Percentiles rank a stretch among this genome's conserved stretches.
phyloP scores from a whole-genome alignment of 2,329 filamentous ascomycete species.

The Amesomyces nigricolor region DNA sequence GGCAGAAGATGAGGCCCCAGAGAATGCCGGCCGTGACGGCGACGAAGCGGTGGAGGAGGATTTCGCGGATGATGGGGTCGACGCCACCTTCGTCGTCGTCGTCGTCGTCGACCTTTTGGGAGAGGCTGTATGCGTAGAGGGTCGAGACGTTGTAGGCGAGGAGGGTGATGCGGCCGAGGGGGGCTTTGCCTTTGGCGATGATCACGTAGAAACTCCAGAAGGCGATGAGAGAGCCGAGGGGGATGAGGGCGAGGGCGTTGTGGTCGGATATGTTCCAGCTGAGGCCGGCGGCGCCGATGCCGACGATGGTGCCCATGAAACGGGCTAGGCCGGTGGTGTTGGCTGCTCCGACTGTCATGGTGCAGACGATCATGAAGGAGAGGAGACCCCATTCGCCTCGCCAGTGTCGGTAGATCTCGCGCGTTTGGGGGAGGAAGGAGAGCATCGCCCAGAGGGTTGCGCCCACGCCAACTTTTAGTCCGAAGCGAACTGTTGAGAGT shows the following conservation, averaged over 20 bases:
- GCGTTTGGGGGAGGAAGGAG: conserved; percentile 72
- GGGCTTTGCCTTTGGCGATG: conserved; percentile 73
- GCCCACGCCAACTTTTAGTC: conserved; percentile 87
- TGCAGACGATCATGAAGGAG: conserved; percentile 96
- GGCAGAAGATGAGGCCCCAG: conserved; percentile 87
- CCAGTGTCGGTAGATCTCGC: conserved; percentile 80
- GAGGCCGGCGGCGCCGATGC: conserved; percentile 66
- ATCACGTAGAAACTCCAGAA: conserved; percentile 87
- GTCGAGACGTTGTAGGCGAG: conserved; percentile 94
- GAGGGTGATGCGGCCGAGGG: conserved; percentile 88
- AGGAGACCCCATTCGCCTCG: conserved; percentile 94
- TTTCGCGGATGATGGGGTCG: conserved; percentile 79
- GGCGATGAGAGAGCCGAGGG: conserved; percentile 76
- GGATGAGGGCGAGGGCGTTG: conserved; percentile 68
- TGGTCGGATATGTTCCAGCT: conserved; percentile 73
- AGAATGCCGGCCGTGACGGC: conserved; percentile 81
- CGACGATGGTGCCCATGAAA: conserved; percentile 79
- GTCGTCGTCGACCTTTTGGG: conserved; percentile 70
- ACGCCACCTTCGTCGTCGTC: conserved; percentile 85
- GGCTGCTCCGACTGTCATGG: conserved; percentile 93
- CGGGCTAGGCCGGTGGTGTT: conserved; percentile 88
- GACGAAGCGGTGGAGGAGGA: conserved; percentile 79
- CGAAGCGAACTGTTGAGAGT: conserved; percentile 55
- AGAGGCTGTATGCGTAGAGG: conserved; percentile 87
- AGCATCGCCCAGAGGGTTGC: conserved; percentile 85